Conservation (phyloP, 768 basidiomycete species). For the Boletus rubroflammeus region DNA sequence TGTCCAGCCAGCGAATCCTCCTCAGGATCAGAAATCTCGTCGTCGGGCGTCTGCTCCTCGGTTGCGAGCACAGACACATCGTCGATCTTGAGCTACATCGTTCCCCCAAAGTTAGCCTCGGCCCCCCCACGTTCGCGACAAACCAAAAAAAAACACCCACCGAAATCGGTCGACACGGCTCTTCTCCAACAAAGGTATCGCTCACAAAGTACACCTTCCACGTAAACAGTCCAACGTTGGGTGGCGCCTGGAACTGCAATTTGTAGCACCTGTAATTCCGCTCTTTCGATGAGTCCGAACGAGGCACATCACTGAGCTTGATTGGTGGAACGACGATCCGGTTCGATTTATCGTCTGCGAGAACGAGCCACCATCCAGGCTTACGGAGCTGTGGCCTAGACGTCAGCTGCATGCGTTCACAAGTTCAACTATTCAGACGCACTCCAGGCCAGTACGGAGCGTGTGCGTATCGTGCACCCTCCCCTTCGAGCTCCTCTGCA, state of each 20-base stretch:
- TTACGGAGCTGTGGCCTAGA: conserved; percentile 62
- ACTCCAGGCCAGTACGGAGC: conserved; percentile 92
- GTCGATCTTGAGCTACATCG: conserved; percentile 74
- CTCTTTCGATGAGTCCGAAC: conserved; percentile 43
- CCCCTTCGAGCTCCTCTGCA: conserved; percentile 54
- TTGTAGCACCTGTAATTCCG: conserved; percentile 80
- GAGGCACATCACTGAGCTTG: conserved; percentile 77
- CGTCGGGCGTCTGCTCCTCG: conserved; percentile 66
- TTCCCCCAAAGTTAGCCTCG: conserved; percentile 2
- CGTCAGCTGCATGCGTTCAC: neutral
- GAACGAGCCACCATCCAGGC: conserved; percentile 88
- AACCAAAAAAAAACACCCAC: conserved; percentile 43
- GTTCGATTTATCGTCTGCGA: conserved; percentile 83
- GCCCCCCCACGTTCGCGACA: neutral
- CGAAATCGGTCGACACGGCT: conserved; percentile 63
- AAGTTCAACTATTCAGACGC: conserved; percentile 24
- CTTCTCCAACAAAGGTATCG: conserved; percentile 87
- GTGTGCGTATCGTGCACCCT: conserved; percentile 66
- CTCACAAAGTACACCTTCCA: conserved; percentile 86
- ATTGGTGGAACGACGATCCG: conserved; percentile 84
- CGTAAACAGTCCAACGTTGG: conserved; percentile 74
- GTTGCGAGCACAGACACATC: conserved; percentile 54
- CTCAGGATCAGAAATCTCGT: conserved; percentile 97
- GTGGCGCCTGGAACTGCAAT: conserved; percentile 93
- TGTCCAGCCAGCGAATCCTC: conserved; percentile 96